Evolutionary conservation across 1,284 basidiomycete genomes (phyloP).

Genomic region (Phenoliferia sp.): DNA sequence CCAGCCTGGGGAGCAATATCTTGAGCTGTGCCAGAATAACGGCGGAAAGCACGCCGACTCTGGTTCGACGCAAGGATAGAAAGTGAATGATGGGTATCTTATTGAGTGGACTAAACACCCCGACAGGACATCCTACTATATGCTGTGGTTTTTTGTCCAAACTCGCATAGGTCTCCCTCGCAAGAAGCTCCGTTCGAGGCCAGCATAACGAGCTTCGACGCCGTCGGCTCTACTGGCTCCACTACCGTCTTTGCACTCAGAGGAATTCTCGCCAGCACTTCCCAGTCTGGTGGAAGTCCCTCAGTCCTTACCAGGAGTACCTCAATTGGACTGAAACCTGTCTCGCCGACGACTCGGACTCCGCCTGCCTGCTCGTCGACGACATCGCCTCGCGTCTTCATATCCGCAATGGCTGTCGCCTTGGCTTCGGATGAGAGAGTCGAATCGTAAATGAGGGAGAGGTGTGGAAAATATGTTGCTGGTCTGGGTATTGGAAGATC

Average conservation of each 20-base stretch:
- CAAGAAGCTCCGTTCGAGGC: not conserved
- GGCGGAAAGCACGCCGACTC: not conserved
- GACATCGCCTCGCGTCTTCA: not conserved
- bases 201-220: not conserved
- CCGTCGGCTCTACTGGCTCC: too few species aligned
- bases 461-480: not conserved
- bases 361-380: not conserved
- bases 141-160: too few species aligned
- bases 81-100: not conserved
- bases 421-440: not conserved
- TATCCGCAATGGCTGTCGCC: not conserved
- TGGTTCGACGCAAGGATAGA: not conserved
- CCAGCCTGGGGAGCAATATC: not conserved
- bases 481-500: not conserved
- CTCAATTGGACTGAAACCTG: not conserved
- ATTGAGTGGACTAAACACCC: too few species aligned
- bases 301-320: not conserved
- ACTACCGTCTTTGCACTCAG: not conserved
- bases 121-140: too few species aligned
- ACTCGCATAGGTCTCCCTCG: not conserved
- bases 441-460: not conserved
- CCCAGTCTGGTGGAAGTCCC: not conserved
- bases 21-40: not conserved
- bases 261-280: not conserved
- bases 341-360: not conserved